Evolutionary conservation across 306 rosid species (phyloP), one percentile per base, ranked within the genome.

Genomic region (Cucurbita moschata): DNA sequence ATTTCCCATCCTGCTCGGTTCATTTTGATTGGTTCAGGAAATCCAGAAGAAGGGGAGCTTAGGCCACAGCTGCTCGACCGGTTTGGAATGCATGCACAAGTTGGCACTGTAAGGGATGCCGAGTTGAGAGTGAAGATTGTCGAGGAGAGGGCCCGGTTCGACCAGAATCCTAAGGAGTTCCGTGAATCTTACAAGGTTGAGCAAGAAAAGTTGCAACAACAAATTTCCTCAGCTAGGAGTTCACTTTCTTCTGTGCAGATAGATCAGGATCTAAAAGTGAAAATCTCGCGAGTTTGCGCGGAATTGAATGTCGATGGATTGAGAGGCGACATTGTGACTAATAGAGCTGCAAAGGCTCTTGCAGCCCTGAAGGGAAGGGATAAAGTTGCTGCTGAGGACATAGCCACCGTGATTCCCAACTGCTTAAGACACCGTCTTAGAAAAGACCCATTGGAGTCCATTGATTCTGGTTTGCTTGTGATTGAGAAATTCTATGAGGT

Each of bases 1-100:
- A 90, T 93, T 77, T 86, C 96, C 1, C 98, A 93, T 74, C 98
- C 98, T 3, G 98, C 98, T 37, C 87, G 96, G 63, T 93, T 93
- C 76, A 93, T 93, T 75, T 76, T 93, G 62, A 93, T 93, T 38
- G 98, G 97, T 64, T 94, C 97, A 0, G 98, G 98, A 26, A 94
- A 94, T 76, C 98, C 98, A 2, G 98, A 90, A 84, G 98, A 94
- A 85, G 98, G 98, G 19, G 98, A 94, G 79, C 98, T 94, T 49
- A 85, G 98, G 87, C 97, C 98, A 40, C 98, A 93, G 77, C 83
- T 94, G 15, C 90, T 94, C 13, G 98, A 94, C 60, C 92, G 98
- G 58, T 94, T 94, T 76, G 98, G 98, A 74, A 94, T 94, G 98
- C 98, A 94, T 74, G 98, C 98, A 14, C 97, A 88, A 66, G 98